Evolutionary conservation across 2,329 filamentous ascomycete genomes (phyloP).

Genomic region (Xenoacremonium recifei): DNA sequence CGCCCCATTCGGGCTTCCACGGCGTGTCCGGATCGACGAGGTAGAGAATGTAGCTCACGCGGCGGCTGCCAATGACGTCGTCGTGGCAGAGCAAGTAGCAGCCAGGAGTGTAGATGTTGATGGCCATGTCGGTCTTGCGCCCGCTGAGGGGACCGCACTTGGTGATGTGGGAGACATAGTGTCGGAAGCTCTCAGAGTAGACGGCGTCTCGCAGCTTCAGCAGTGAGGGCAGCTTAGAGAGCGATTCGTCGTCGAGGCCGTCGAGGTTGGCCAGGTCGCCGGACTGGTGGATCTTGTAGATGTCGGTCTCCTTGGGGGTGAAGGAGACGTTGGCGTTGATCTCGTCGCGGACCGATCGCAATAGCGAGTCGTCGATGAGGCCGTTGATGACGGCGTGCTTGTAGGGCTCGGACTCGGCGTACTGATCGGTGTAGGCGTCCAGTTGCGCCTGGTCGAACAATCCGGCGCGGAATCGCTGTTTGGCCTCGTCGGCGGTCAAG

Average conservation of each 20-base stretch:
- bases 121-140: constrained; percentile 96
- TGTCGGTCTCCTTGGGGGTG: constrained; percentile 98
- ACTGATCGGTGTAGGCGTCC: constrained; percentile 58
- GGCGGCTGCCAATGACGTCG: constrained; percentile 95
- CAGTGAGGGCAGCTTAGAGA: constrained; percentile 85
- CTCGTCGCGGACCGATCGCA: constrained; percentile 84
- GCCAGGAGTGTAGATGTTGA: constrained; percentile 96
- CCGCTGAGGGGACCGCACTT: constrained; percentile 85
- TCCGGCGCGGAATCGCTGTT: constrained; percentile 61
- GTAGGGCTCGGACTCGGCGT: constrained; percentile 70
- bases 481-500: constrained; percentile 48
- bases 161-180: constrained; percentile 85
- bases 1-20: constrained; percentile 92
- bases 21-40: constrained; percentile 86
- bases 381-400: constrained; percentile 87
- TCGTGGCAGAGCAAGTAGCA: constrained; percentile 96
- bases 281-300: constrained; percentile 99
- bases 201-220: constrained; percentile 88
- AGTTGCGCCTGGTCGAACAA: constrained; percentile 63
- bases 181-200: constrained; percentile 85
- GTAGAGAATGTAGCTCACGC: constrained; percentile 96
- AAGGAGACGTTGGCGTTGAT: constrained; percentile 90
- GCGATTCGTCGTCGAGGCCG: constrained; percentile 81
- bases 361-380: constrained; percentile 75
- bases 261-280: constrained; percentile 96